A percentile compares a stretch with the other conserved stretches of the same genome.
phyloP scores from a whole-genome alignment of 768 basidiomycete genomes.

The Saitozyma sp. region DNA sequence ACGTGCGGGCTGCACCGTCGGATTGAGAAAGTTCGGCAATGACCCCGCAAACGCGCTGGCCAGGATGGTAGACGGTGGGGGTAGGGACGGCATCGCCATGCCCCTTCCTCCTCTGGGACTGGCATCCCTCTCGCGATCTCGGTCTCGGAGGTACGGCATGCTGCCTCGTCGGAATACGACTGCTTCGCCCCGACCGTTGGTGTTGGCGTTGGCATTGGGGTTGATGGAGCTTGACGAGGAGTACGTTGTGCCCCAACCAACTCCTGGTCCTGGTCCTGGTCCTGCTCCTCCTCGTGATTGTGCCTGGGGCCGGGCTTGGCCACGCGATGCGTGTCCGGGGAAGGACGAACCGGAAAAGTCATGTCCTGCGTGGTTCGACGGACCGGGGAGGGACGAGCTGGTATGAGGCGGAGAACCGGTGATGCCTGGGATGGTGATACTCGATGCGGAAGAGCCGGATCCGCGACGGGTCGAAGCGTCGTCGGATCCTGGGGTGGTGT shows the following conservation, averaged over 20 bases:
- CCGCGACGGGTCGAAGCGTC: conserved; percentile 27
- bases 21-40: not conserved
- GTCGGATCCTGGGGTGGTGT: conserved; percentile 18
- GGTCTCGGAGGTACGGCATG: not conserved
- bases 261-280: not conserved
- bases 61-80: not conserved
- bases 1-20: not conserved
- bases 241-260: not conserved
- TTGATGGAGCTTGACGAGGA: too few relatives aligned
- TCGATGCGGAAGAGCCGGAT: conserved; percentile 28
- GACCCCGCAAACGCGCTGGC: conserved; percentile 3
- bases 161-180: not conserved
- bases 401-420: conserved; percentile 6
- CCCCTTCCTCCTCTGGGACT: conserved; percentile 5
- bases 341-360: conserved; percentile 1
- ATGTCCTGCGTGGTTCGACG: not conserved
- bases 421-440: conserved; percentile 25
- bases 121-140: not conserved
- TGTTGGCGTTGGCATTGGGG: not conserved
- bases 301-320: not conserved
- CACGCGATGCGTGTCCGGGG: not conserved
- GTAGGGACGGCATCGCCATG: not conserved
- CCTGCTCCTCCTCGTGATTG: not conserved
- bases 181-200: not conserved
- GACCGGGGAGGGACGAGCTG: not conserved